Percentiles rank a stretch among this genome's conserved stretches.
phyloP scores from a whole-genome alignment of 371 early-diverging fungal genomes.

The Actinomortierella wolfii region DNA sequence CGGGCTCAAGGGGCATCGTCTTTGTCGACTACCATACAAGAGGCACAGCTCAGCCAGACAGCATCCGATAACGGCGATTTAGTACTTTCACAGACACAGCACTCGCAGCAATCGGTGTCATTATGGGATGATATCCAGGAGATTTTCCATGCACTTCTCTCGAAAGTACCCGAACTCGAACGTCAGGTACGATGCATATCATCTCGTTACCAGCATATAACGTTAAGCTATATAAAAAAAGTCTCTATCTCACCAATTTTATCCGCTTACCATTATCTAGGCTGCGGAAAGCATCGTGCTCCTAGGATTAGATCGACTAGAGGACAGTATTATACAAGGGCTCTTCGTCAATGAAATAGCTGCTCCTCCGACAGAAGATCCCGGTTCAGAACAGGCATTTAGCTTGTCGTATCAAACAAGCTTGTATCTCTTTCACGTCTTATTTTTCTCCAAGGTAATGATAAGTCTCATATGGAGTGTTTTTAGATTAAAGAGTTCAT shows the following conservation, averaged over 20 bases:
- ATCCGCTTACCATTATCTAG: constrained; percentile 1
- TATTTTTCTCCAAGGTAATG: constrained; percentile 26
- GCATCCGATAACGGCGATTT: constrained; percentile 6
- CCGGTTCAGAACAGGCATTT: not conserved
- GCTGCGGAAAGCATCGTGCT: constrained; percentile 6
- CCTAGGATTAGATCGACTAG: constrained; percentile 22
- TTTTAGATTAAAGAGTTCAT: not conserved
- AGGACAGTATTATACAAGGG: constrained; percentile 22
- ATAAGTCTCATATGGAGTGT: not conserved
- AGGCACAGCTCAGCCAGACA: not conserved
- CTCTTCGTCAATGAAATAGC: constrained; percentile 23
- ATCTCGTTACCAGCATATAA: not conserved
- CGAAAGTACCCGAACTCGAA: not conserved
- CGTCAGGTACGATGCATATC: constrained; percentile 8
- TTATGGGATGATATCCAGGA: constrained; percentile 31
- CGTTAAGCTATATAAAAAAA: not conserved
- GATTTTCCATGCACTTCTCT: constrained; percentile 8
- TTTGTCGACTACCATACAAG: no score
- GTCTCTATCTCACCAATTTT: not conserved
- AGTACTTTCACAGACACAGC: constrained; percentile 16
- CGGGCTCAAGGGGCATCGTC: no score
- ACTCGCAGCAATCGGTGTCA: constrained; percentile 27
- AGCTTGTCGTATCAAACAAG: constrained; percentile 21
- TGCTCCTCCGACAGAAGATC: not conserved
- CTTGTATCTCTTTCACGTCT: constrained; percentile 7